Conservation (phyloP, 495 filamentous ascomycete species). For the Hyaloscypha finlandica region DNA sequence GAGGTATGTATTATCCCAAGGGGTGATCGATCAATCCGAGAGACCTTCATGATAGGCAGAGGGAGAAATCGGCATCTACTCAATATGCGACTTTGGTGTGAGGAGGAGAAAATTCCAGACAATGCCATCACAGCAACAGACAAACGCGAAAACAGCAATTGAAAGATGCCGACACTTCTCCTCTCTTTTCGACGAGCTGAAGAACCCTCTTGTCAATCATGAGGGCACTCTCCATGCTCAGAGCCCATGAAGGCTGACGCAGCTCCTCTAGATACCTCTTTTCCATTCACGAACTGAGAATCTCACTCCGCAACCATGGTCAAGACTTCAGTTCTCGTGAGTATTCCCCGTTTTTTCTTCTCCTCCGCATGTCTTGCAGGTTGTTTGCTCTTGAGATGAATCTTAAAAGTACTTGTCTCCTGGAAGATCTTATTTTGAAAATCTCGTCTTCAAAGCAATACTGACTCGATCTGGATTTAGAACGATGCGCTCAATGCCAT, state of each 20-base stretch:
- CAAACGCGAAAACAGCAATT: conserved; percentile 24
- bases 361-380: not conserved
- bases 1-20: conserved; percentile 34
- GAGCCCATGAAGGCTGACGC: conserved; percentile 83
- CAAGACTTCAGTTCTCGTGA: conserved; percentile 84
- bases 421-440: too few species aligned
- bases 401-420: too few species aligned
- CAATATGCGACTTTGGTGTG: conserved; percentile 15
- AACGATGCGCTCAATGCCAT: conserved; percentile 99
- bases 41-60: conserved; percentile 37
- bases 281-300: conserved; percentile 79
- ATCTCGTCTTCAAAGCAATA: not conserved
- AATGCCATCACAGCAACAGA: not conserved
- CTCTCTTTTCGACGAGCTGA: conserved; percentile 78
- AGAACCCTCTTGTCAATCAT: conserved; percentile 74
- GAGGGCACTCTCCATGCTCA: conserved; percentile 95
- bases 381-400: too few species aligned
- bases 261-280: conserved; percentile 72
- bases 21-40: conserved; percentile 1
- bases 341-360: not conserved
- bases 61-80: conserved; percentile 37
- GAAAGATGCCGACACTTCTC: conserved; percentile 66
- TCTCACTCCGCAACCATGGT: conserved; percentile 84
- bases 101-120: not conserved
- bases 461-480: not conserved